phyloP scores from a whole-genome alignment of 176 grass and related monocot genomes.

The Elymus sibiricus region DNA sequence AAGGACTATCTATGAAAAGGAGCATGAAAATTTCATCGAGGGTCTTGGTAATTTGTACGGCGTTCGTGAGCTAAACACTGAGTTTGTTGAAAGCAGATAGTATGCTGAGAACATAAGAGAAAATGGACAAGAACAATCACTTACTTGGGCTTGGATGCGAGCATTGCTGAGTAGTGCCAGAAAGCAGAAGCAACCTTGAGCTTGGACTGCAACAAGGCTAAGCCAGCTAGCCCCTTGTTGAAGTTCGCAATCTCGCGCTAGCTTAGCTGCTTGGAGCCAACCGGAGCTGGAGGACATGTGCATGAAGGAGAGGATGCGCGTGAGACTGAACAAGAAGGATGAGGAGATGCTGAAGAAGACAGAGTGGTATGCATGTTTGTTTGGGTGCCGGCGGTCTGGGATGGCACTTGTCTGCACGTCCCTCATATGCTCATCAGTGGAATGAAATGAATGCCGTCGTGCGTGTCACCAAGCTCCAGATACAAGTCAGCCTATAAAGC shows the following conservation, averaged over 20 bases:
- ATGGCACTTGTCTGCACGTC: conserved; percentile 2
- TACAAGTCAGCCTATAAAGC: not conserved
- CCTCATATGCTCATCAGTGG: not conserved
- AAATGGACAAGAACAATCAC: not conserved
- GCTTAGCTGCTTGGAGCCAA: not conserved
- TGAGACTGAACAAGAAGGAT: not conserved
- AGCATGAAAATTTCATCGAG: not conserved
- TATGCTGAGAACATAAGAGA: not conserved
- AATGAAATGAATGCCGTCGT: not conserved
- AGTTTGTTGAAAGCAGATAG: not conserved
- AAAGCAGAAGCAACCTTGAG: not conserved
- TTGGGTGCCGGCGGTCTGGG: not conserved
- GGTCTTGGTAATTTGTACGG: not conserved
- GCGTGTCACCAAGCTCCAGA: not conserved
- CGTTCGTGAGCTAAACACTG: not conserved
- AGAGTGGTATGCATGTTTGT: not conserved
- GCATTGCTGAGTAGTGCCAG: conserved; percentile 29
- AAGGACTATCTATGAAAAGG: not conserved
- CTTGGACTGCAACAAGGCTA: conserved; percentile 1
- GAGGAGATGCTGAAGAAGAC: not conserved
- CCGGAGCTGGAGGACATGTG: not conserved
- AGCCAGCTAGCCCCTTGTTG: not conserved
- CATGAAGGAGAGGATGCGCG: not conserved
- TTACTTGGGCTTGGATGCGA: conserved; percentile 69
- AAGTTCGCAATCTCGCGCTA: not conserved